Base-by-base conservation (phyloP, 768 basidiomycete genomes). In the Tulasnella sp. region DNA sequence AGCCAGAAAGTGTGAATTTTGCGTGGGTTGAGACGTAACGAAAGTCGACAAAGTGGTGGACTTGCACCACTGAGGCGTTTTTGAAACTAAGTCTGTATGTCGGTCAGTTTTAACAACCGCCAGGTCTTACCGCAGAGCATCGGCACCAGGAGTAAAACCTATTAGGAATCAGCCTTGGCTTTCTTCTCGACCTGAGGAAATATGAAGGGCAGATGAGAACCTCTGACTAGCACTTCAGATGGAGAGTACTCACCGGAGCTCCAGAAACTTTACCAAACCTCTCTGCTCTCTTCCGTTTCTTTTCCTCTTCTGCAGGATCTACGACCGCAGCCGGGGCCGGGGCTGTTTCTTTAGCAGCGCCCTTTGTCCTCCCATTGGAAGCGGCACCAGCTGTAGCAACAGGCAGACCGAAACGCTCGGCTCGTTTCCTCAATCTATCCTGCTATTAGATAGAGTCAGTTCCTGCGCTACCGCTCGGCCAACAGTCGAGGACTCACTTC, bases 261-360 rank as follows among this genome's bases (percentile, higher is more conserved):
- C 35, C 39, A 40, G 61, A 39, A 10, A 40, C 73, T 39, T 70
- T 26, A 3, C 70, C 79, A 70, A 81, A 81, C 73, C 79, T 75
- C 46, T 76, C 81, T 2, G 80, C 80, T 6, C 82, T 80, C 78
- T 26, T 75, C 48, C 13, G 73, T 23, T 81, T 82, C 80, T 78
- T 80, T 57, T 81, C 81, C 72, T 82, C 82, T 44, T 82, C 82
- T 26, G 77, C 80, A 18, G 81, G 80, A 69, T 80, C 80, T n/a
- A 80, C 35, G 5, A 5, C 35, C 35, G 35, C 35, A 42, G 75
- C 40, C 9, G 75, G 73, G 39, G 42, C 26, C 23, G 76, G 70
- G 26, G 75, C 51, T 20, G 69, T 29, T 69, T 61, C n/a, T 51
- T 35, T 55, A 26, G 79, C 40, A 39, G 71, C 29, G 37, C 29